Evolutionary conservation across 179 eudicot species (phyloP).

Genomic region (Spinacia oleracea): DNA sequence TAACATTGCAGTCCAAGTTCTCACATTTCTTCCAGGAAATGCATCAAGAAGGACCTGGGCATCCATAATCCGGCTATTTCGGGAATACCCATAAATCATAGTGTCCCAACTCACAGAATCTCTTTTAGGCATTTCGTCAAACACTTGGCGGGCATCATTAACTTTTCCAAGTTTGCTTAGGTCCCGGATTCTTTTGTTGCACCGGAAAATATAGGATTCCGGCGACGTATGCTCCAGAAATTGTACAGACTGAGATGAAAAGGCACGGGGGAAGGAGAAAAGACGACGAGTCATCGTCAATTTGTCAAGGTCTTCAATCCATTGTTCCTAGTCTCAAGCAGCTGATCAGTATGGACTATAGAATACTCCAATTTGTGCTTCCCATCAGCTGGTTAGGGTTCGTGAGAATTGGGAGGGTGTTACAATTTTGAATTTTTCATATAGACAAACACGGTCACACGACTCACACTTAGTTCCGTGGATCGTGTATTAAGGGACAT

Average conservation of each 20-base stretch:
- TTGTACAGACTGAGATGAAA: conserved; percentile 19
- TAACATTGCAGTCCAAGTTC: conserved; percentile 48
- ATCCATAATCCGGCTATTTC: conserved; percentile 22
- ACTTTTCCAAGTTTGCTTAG: conserved; percentile 21
- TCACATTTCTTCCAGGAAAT: conserved; percentile 37
- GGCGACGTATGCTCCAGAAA: neutral
- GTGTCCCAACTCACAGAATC: conserved; percentile 38
- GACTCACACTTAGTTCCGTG: no score
- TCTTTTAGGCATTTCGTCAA: conserved; percentile 40
- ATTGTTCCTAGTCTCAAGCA: neutral
- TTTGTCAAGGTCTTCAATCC: neutral
- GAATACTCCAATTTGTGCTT: no score
- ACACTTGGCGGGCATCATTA: conserved; percentile 38
- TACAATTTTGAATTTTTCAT: no score
- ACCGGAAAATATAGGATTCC: conserved; percentile 14
- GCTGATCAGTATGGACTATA: no score
- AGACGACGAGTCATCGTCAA: conserved; percentile 19
- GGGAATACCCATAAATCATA: conserved; percentile 36
- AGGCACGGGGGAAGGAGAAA: conserved; percentile 1
- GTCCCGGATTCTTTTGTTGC: conserved; percentile 32
- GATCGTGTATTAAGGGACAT: no score
- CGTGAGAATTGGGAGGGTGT: no score
- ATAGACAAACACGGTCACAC: no score
- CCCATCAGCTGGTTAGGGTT: no score
- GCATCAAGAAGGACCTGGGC: conserved; percentile 30